Percentiles rank a stretch among this genome's conserved stretches.
Evolutionary conservation across 768 basidiomycete species (phyloP).

Genomic region (Megacollybia marginata): DNA sequence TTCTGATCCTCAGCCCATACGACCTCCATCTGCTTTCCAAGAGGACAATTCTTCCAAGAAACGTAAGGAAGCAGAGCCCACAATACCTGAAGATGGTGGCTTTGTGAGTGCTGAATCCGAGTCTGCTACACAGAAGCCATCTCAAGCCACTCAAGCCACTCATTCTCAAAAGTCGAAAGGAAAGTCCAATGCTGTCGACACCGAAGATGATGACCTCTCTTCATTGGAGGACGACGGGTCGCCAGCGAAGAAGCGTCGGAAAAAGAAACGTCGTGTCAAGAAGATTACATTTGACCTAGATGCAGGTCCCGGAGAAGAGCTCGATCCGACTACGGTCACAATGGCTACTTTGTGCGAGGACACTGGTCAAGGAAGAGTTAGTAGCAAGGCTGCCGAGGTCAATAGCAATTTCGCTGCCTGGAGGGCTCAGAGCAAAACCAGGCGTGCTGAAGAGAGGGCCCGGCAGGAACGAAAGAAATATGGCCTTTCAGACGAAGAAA

Average conservation of each 20-base stretch:
- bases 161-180: too few species aligned
- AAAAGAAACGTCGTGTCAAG: slow-evolving; percentile 15
- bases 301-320: slow-evolving; percentile 64
- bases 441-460: slow-evolving; percentile 52
- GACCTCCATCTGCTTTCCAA: too few species aligned
- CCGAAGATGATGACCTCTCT: too few species aligned
- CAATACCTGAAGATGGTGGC: too few species aligned
- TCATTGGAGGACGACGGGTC: neutral
- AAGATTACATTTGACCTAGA: slow-evolving; percentile 50
- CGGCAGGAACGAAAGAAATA: slow-evolving; percentile 72
- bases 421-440: slow-evolving; percentile 64
- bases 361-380: slow-evolving; percentile 71
- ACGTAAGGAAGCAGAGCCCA: too few species aligned
- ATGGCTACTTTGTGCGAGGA: slow-evolving; percentile 78
- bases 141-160: too few species aligned
- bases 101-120: too few species aligned
- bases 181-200: too few species aligned
- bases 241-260: slow-evolving; percentile 1
- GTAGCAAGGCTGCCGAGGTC: slow-evolving; percentile 69
- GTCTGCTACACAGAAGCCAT: too few species aligned
- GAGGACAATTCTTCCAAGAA: too few species aligned
- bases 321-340: slow-evolving; percentile 78
- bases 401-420: slow-evolving; percentile 63
- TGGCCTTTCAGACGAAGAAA: slow-evolving; percentile 43
- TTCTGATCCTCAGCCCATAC: too few species aligned